Base-by-base conservation (phyloP, 2,329 filamentous ascomycete species). In the Phoma herbarum region DNA sequence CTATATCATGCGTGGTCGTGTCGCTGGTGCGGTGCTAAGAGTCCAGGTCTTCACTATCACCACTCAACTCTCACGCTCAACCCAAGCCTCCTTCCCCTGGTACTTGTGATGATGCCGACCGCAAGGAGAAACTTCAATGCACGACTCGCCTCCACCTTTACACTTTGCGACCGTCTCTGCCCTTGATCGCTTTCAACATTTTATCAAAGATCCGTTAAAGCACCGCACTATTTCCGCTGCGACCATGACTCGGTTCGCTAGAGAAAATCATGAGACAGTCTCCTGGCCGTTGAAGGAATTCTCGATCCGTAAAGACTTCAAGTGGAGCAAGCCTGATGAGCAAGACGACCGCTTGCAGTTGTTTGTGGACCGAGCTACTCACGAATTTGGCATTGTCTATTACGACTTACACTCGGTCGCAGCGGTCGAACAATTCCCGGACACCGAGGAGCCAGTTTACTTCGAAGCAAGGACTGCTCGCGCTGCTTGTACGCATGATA, bases 331-430 rank as follows among this genome's bases (percentile, higher is more conserved):
- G 0, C 29, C 39, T 29, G 22, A 48, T 14, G 20, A 48, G 2
- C 29, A 16, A 22, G 31, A 48, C 12, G 45, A 37, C 12, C 29
- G 29, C 0, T 44, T 53, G 2, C 16, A 18, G 1, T 20, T 71
- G 0, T 43, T 63, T 1, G 48, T 70, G 0, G 69, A 71, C 12
- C 63, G 60, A 3, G 57, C 54, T 0, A 68, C 65, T 23, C 37
- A 53, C 0, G 66, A 70, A 2, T 64, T 70, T 8, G 68, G 68
- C 10, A 29, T 72, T 1, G 18, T 66, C 14, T 49, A 53, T 20
- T 42, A 55, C 11, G 11, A 43, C 9, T 43, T 26, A 1, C 22
- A 56, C 0, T 28, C 43, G 4, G 28, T 33, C 2, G 35, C 56
- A 3, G 49, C 29, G 0, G 33, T 52, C 0, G 43, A 58, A 20